phyloP scores from a whole-genome alignment of 495 filamentous ascomycete genomes.

The Aspergillus wentii region DNA sequence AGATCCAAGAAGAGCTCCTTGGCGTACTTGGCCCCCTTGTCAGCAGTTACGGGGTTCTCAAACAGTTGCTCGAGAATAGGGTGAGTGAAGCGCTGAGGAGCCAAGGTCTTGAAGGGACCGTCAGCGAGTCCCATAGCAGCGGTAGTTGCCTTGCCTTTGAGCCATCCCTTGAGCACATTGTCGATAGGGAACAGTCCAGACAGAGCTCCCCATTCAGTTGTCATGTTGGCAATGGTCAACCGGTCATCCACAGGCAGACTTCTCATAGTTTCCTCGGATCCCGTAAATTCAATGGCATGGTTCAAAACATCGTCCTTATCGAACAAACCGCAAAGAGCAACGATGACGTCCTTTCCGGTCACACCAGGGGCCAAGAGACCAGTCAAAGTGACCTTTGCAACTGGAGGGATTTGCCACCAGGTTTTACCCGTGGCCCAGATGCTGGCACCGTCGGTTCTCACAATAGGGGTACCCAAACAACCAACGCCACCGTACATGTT shows the following conservation, averaged over 20 bases:
- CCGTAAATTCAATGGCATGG: slow-evolving; percentile 87
- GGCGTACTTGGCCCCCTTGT: slow-evolving; percentile 74
- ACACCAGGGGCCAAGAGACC: slow-evolving; percentile 75
- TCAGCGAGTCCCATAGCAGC: slow-evolving; percentile 50
- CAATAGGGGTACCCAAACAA: slow-evolving; percentile 74
- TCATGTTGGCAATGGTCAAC: slow-evolving; percentile 90
- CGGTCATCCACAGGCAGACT: slow-evolving; percentile 74
- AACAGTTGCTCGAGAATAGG: slow-evolving; percentile 67
- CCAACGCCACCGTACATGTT: slow-evolving; percentile 89
- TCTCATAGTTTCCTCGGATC: slow-evolving; percentile 68
- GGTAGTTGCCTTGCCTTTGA: slow-evolving; percentile 68
- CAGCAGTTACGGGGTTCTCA: slow-evolving; percentile 59
- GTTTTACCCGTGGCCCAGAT: slow-evolving; percentile 84
- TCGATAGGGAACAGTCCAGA: slow-evolving; percentile 85
- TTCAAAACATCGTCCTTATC: slow-evolving; percentile 89
- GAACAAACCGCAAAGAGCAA: slow-evolving; percentile 83
- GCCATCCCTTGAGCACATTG: slow-evolving; percentile 64
- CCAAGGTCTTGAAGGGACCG: slow-evolving; percentile 30
- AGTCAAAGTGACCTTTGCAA: slow-evolving; percentile 74
- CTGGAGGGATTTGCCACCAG: slow-evolving; percentile 87
- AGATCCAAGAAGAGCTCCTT: slow-evolving; percentile 77
- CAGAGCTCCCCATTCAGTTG: slow-evolving; percentile 89
- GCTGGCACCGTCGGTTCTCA: slow-evolving; percentile 79
- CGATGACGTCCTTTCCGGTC: slow-evolving; percentile 93
- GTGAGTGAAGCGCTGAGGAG: slow-evolving; percentile 58